A percentile compares a stretch with the other conserved stretches of the same genome.
These are phyloP conservation scores for Abortiporus biennis DNA, from an alignment of 1,284 basidiomycete species.

Conservation along the genomic window DNA sequence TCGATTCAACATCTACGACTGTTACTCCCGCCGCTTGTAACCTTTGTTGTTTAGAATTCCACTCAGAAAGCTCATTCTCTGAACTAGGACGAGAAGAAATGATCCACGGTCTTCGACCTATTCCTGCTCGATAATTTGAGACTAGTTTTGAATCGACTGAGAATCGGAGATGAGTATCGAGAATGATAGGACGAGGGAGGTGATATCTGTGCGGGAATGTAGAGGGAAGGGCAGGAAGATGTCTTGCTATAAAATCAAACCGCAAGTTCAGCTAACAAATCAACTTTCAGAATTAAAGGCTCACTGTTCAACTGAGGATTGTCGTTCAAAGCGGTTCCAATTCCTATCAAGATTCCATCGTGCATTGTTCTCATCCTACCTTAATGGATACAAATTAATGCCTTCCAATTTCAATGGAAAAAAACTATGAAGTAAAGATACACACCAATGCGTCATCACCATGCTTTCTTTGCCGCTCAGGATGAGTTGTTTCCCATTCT, in stretches of 20 bases:
- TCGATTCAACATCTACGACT: conserved; percentile 42
- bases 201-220: conserved; percentile 30
- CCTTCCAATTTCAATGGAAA: not conserved
- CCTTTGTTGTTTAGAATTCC: conserved; percentile 32
- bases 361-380: conserved; percentile 82
- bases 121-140: conserved; percentile 51
- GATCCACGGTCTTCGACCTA: conserved; percentile 74
- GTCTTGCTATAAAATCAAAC: conserved; percentile 35
- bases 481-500: conserved; percentile 66
- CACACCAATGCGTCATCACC: conserved; percentile 91
- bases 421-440: not conserved
- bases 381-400: not conserved
- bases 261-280: not conserved
- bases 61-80: conserved; percentile 19
- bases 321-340: conserved; percentile 88
- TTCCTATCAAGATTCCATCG: conserved; percentile 88
- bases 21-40: conserved; percentile 47
- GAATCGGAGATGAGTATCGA: conserved; percentile 75
- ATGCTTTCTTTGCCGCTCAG: conserved; percentile 87
- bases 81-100: conserved; percentile 40
- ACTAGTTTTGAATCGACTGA: conserved; percentile 70
- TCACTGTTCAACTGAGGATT: conserved; percentile 90
- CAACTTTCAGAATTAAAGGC: conserved; percentile 24
- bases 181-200: conserved; percentile 78
- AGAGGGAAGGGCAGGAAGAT: conserved; percentile 41